Percentiles rank a stretch among this genome's conserved stretches.
phyloP scores from a whole-genome alignment of 1,284 basidiomycete species.

The Ceratobasidium sp. region DNA sequence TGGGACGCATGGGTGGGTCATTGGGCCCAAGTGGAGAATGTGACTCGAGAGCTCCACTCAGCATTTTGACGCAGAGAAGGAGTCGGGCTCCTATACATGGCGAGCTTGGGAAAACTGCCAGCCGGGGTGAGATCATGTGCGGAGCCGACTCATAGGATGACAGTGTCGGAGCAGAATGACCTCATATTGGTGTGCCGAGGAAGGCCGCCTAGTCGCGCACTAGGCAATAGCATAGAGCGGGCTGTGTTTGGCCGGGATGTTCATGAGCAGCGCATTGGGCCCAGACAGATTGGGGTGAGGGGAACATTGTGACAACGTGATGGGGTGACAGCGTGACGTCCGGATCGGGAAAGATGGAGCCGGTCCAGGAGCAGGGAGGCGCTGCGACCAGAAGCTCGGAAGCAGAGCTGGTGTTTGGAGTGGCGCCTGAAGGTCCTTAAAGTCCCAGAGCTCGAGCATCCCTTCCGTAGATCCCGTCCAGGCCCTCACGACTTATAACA shows the following conservation, averaged over 20 bases:
- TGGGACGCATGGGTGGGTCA: background rate
- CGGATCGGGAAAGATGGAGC: background rate
- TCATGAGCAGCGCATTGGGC: background rate
- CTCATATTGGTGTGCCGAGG: slow-evolving; percentile 10
- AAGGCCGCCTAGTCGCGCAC: background rate
- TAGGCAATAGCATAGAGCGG: background rate
- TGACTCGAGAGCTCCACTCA: background rate
- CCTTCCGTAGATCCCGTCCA: slow-evolving; percentile 17
- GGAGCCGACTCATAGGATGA: slow-evolving; percentile 1
- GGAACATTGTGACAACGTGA: background rate
- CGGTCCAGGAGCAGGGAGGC: background rate
- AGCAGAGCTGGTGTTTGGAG: background rate
- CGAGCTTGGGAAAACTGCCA: background rate
- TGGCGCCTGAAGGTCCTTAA: slow-evolving; percentile 18
- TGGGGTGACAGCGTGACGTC: background rate
- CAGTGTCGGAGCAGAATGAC: slow-evolving; percentile 5
- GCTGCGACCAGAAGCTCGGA: slow-evolving; percentile 22
- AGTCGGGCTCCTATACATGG: background rate
- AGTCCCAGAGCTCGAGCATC: background rate
- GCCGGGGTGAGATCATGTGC: slow-evolving; percentile 1
- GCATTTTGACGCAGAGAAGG: background rate
- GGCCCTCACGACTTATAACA: background rate
- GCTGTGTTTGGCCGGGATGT: slow-evolving; percentile 14
- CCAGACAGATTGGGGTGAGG: slow-evolving; percentile 6
- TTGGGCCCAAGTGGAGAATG: background rate